Evolutionary conservation across 176 grass and related monocot genomes (phyloP).

Genomic region (Sorghum bicolor): DNA sequence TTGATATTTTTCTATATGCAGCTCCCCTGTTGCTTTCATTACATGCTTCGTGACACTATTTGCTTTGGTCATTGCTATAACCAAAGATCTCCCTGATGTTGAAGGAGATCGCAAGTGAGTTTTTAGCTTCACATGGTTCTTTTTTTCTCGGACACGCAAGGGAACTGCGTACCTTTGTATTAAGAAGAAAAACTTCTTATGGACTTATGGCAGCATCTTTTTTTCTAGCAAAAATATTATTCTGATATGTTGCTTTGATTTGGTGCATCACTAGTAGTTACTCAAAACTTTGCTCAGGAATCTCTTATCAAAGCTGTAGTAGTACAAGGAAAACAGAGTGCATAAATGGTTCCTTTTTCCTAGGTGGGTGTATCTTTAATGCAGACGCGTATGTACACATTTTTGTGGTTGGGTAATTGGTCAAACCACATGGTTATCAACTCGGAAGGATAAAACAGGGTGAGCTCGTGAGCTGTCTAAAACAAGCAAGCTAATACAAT

Average conservation of each 20-base stretch:
- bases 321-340: neutral
- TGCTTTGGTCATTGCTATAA: slow-evolving; percentile 99
- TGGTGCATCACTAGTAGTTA: neutral
- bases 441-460: neutral
- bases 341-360: neutral
- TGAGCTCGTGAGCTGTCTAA: neutral
- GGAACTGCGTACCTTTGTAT: neutral
- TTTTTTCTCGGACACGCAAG: neutral
- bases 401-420: neutral
- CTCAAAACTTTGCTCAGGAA: neutral
- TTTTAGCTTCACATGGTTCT: slow-evolving; percentile 18
- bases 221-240: slow-evolving; percentile 2
- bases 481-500: neutral
- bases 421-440: neutral
- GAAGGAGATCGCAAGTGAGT: slow-evolving; percentile 98
- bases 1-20: slow-evolving; percentile 64
- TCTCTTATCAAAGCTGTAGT: neutral
- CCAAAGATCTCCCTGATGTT: slow-evolving; percentile 98
- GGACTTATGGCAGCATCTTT: neutral
- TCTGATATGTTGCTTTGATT: neutral
- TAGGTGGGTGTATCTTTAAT: neutral
- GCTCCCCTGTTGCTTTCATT: slow-evolving; percentile 93
- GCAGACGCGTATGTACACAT: neutral
- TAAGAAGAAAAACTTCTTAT: neutral
- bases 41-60: slow-evolving; percentile 95